These are phyloP conservation scores for Hyphopichia fennica DNA, from an alignment of 1,139 yeast genomes.

Conservation along the genomic window DNA sequence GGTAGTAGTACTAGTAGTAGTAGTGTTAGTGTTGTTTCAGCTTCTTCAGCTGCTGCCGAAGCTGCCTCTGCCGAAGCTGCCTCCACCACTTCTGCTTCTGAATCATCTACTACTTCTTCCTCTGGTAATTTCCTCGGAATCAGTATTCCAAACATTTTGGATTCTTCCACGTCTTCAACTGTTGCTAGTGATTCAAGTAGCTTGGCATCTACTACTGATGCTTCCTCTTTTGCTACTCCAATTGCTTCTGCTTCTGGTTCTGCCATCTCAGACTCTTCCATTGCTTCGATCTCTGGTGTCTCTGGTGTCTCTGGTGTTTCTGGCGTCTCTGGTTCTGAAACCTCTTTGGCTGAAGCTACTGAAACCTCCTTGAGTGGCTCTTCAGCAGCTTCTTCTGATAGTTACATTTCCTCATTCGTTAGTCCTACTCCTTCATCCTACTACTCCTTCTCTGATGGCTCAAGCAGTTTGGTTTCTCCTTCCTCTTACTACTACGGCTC, in stretches of 20 bases:
- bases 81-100: constrained; percentile 5
- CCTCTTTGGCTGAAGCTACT: background rate
- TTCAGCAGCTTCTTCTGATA: background rate
- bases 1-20: background rate
- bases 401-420: constrained; percentile 1
- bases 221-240: background rate
- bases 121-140: background rate
- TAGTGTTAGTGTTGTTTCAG: background rate
- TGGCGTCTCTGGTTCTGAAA: background rate
- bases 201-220: background rate
- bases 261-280: background rate
- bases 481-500: constrained; percentile 1
- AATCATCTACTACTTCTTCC: background rate
- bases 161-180: background rate
- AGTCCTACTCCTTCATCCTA: constrained; percentile 2
- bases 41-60: constrained; percentile 2
- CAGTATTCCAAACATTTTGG: background rate
- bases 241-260: background rate
- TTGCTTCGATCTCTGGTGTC: background rate
- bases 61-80: constrained; percentile 2
- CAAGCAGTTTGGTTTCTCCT: constrained; percentile 1
- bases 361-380: background rate
- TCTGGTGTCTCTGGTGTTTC: background rate
- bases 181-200: too few species aligned
- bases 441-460: background rate